These are phyloP conservation scores for Pseudopyrenochaeta lycopersici DNA, from an alignment of 2,329 filamentous ascomycete species.

Conservation along the genomic window DNA sequence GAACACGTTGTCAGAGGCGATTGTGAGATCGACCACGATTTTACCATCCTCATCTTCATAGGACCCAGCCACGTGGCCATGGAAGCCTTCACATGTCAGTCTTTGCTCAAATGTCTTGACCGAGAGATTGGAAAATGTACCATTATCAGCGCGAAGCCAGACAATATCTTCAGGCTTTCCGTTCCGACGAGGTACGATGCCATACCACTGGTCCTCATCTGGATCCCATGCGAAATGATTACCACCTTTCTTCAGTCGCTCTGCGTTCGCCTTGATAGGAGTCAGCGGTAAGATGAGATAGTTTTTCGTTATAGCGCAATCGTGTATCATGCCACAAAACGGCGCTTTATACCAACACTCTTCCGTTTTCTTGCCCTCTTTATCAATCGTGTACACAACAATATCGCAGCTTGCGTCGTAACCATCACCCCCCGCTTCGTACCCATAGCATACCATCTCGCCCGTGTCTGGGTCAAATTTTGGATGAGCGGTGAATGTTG, in stretches of 20 bases:
- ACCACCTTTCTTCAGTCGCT: slow-evolving; percentile 49
- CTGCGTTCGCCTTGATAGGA: slow-evolving; percentile 47
- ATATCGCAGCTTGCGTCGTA: slow-evolving; percentile 48
- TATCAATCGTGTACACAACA: slow-evolving; percentile 52
- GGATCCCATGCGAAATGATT: slow-evolving; percentile 56
- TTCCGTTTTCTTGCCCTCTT: slow-evolving; percentile 48
- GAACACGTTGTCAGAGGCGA: slow-evolving; percentile 56
- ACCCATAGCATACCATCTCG: slow-evolving; percentile 54
- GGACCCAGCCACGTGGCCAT: slow-evolving; percentile 54
- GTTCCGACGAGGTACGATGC: slow-evolving; percentile 60
- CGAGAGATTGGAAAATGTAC: slow-evolving; percentile 38
- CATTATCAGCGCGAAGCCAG: slow-evolving; percentile 63
- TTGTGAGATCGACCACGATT: slow-evolving; percentile 50
- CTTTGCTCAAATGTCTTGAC: background rate
- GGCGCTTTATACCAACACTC: slow-evolving; percentile 54
- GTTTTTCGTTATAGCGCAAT: slow-evolving; percentile 51
- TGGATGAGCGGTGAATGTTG: slow-evolving; percentile 56
- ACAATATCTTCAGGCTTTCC: slow-evolving; percentile 62
- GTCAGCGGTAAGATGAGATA: slow-evolving; percentile 51
- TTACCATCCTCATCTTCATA: slow-evolving; percentile 52
- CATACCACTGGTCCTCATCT: slow-evolving; percentile 65
- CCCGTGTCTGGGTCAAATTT: slow-evolving; percentile 55
- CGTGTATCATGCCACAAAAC: slow-evolving; percentile 52
- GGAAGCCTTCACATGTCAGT: slow-evolving; percentile 40
- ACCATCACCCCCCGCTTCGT: slow-evolving; percentile 52